phyloP scores from a whole-genome alignment of 257 asterid genomes.

The Nicotiana tomentosiformis region DNA sequence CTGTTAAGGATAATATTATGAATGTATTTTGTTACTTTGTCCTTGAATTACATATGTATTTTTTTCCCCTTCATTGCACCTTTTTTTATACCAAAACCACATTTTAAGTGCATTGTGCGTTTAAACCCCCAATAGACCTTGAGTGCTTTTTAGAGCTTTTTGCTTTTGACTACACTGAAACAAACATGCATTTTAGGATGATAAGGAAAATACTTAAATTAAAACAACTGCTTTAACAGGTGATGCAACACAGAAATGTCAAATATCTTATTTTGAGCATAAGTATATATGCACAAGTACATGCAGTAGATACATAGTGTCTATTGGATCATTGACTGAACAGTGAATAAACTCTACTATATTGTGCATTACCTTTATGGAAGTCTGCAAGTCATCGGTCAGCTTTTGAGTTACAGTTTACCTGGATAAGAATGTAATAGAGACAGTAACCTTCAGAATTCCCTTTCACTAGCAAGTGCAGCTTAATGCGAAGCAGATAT shows the following conservation, averaged over 20 bases:
- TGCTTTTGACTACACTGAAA: no score
- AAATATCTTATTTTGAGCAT: background rate
- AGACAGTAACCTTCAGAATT: background rate
- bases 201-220: background rate
- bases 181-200: background rate
- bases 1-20: no score
- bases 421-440: slow-evolving; percentile 5
- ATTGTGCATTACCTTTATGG: background rate
- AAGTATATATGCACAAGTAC: background rate
- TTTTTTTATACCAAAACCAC: no score
- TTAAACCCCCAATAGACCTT: no score
- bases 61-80: no score
- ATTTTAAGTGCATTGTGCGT: no score
- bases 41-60: no score
- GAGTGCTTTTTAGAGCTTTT: no score
- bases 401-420: background rate
- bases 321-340: background rate
- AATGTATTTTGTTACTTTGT: no score
- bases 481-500: background rate
- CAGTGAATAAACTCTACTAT: background rate
- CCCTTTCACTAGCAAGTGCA: background rate
- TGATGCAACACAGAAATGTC: background rate
- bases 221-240: background rate
- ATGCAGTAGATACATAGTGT: background rate
- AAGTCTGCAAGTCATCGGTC: background rate